Conservation (phyloP, 768 basidiomycete species). For the Mrakia blollopis region DNA sequence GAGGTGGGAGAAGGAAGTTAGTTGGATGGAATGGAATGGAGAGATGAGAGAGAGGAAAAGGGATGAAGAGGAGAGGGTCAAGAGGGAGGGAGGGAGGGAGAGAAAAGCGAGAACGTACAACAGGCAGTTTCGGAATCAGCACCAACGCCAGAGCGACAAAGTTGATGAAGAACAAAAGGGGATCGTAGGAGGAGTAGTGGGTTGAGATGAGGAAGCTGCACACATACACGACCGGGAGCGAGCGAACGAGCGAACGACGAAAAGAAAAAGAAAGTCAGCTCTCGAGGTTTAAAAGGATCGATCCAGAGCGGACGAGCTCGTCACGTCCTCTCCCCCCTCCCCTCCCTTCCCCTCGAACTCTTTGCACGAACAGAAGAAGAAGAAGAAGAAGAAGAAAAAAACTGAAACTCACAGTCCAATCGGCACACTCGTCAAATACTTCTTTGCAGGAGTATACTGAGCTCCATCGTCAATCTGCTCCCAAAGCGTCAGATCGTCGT, state of each 20-base stretch:
- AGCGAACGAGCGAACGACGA: background rate
- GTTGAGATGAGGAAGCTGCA: conserved; percentile 89
- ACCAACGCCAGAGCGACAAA: conserved; percentile 73
- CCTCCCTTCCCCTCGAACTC: no score
- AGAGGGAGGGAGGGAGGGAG: no score
- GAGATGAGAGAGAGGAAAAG: no score
- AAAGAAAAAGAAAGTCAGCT: conserved; percentile 23
- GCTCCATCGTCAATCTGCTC: conserved; percentile 99
- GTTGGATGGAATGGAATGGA: no score
- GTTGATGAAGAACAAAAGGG: conserved; percentile 79
- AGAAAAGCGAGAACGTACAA: conserved; percentile 54
- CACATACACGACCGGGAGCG: conserved; percentile 23
- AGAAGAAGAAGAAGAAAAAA: conserved; percentile 1
- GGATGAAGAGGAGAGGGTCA: no score
- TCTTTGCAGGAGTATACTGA: conserved; percentile 96
- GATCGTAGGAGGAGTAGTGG: conserved; percentile 96
- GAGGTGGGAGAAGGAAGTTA: no score
- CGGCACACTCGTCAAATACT: conserved; percentile 88
- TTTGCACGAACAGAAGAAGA: background rate
- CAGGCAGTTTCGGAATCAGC: conserved; percentile 91
- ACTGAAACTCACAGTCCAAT: conserved; percentile 68
- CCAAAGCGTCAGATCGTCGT: conserved; percentile 96
- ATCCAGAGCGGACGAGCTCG: no score
- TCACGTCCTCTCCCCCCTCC: no score
- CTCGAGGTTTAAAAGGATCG: no score